These are phyloP conservation scores for Haplographium delicatum DNA, from an alignment of 495 filamentous ascomycete genomes.

Conservation along the genomic window DNA sequence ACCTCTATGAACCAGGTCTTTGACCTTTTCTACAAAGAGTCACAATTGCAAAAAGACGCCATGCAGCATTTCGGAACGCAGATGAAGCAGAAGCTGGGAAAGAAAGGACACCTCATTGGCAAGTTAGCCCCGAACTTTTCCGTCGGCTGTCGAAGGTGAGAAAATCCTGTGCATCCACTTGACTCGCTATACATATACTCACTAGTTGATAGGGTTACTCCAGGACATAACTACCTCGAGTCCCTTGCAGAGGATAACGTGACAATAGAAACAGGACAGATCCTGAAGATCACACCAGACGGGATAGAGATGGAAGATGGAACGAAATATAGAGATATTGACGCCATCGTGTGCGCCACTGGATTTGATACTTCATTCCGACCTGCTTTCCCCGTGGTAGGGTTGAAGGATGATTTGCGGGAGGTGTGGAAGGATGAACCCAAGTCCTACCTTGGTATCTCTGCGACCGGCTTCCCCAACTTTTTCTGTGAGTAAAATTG, in stretches of 20 bases:
- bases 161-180: too few relatives aligned
- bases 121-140: constrained; percentile 51
- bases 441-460: constrained; percentile 48
- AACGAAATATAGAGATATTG: constrained; percentile 37
- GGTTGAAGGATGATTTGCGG: constrained; percentile 35
- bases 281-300: constrained; percentile 42
- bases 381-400: constrained; percentile 48
- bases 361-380: constrained; percentile 50
- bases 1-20: constrained; percentile 40
- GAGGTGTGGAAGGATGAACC: constrained; percentile 46
- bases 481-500: too few relatives aligned
- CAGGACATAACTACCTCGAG: constrained; percentile 56
- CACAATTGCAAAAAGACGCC: constrained; percentile 34
- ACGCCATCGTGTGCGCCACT: constrained; percentile 53
- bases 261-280: constrained; percentile 39
- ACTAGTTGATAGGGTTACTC: too few relatives aligned
- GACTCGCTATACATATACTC: too few relatives aligned
- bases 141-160: constrained; percentile 56
- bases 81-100: constrained; percentile 41
- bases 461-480: constrained; percentile 52
- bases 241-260: constrained; percentile 49
- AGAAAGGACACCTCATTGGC: constrained; percentile 31
- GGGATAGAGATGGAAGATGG: constrained; percentile 44
- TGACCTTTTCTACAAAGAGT: constrained; percentile 37
- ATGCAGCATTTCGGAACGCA: constrained; percentile 22